Base-by-base conservation (phyloP, 148 eudicot species). In the Euryodendron excelsum region DNA sequence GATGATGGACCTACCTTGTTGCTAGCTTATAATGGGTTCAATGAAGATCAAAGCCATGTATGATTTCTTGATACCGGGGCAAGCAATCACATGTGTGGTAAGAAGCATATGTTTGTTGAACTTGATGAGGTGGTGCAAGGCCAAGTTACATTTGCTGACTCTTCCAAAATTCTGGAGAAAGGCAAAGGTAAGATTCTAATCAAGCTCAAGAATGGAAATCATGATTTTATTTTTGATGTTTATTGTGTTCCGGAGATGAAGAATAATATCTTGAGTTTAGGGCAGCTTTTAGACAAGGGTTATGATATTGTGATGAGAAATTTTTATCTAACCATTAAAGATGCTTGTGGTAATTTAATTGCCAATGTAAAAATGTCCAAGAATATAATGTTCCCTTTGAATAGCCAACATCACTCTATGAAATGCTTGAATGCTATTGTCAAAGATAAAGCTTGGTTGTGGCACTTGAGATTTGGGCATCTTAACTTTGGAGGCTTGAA, bases 391-490 rank as follows among this genome's bases (percentile, higher is more conserved):
- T 72, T 72, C 30, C 10, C 75, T 5, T 15, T 50, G 6, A 5
- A 50, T 15, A 67, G 34, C 21, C 12, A 14, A 50, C 2, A 72
- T 52, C 44, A 18, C 3, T 2, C 45, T 18, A 36, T 5, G 37
- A 66, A 66, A 9, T 66, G 45, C 6, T 3, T 66, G 10, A 34
- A 15, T 34, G 44, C 7, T 1, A 66, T 66, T 0, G 15, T 36
- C 28, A 20, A 66, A 17, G 61, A 52, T 5, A 15, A 27, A 15
- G 10, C 21, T 4, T 50, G 27, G 58, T 3, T 45, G 4, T 71
- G 56, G 74, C 61, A 69, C 15, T 23, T 69, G 14, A n/a, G 73
- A 13, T 69, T 50, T 28, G 44, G 75, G 12, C 70, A 34, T 66
- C 45, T 66, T 3, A 8, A 37, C 17, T 66, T 66, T 36, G 9